Conservation (phyloP, 257 asterid species). For the Thymus quinquecostatus region DNA sequence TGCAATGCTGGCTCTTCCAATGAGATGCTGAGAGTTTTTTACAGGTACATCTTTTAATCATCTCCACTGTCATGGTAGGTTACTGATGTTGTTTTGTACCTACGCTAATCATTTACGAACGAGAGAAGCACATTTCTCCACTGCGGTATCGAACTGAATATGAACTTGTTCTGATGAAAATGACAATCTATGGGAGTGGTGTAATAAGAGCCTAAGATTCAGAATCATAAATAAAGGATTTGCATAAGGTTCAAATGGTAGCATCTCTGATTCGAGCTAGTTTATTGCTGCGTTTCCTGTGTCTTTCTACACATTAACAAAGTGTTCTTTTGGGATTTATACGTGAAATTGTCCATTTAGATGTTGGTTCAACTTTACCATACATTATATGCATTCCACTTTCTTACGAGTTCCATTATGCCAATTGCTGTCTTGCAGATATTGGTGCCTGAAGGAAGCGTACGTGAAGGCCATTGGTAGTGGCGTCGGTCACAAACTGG, state of each 20-base stretch:
- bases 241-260: no score
- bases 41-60: conserved; percentile 48
- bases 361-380: neutral
- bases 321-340: neutral
- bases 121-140: neutral
- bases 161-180: no score
- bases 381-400: neutral
- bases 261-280: no score
- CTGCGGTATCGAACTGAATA: no score
- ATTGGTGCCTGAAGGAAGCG: conserved; percentile 97
- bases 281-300: no score
- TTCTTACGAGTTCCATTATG: neutral
- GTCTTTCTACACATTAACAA: neutral
- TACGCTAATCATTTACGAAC: neutral
- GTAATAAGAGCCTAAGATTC: no score
- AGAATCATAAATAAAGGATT: no score
- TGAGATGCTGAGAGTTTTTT: conserved; percentile 63
- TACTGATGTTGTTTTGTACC: neutral
- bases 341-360: neutral
- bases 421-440: conserved; percentile 50
- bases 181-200: no score
- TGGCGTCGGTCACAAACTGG: conserved; percentile 76
- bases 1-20: conserved; percentile 50
- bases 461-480: conserved; percentile 85
- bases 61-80: neutral